Percentiles rank a stretch among this genome's conserved stretches.
Conservation (phyloP, 2,329 filamentous ascomycete species). For the Cryphonectria radicalis region DNA sequence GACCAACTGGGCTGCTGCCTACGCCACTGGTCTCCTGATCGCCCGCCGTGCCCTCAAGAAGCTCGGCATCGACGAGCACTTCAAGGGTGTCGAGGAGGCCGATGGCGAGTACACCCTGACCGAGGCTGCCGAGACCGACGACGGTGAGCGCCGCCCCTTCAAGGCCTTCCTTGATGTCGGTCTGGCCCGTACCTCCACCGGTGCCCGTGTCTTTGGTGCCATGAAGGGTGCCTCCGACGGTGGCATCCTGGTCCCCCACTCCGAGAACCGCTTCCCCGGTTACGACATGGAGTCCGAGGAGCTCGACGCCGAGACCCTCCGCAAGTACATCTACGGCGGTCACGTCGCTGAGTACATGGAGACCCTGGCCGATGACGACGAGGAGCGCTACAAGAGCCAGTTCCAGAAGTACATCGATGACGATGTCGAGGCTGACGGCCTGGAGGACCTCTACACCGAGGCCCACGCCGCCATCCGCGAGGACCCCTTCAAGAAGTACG, state of each 20-base stretch:
- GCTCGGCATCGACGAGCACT: constrained; percentile 91
- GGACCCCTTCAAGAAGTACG: constrained; percentile 95
- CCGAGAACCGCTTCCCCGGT: constrained; percentile 99
- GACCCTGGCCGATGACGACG: constrained; percentile 97
- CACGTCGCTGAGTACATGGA: constrained; percentile 99
- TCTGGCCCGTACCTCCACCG: constrained; percentile 94
- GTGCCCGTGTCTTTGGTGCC: constrained; percentile 98
- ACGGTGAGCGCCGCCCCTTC: constrained; percentile 96
- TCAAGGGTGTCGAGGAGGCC: constrained; percentile 94
- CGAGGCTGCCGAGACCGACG: constrained; percentile 88
- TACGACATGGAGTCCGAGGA: constrained; percentile 98
- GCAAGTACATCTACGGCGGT: constrained; percentile 98
- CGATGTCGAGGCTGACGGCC: constrained; percentile 91
- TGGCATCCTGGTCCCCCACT: constrained; percentile 96
- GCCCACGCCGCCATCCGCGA: constrained; percentile 96
- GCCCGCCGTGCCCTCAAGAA: constrained; percentile 97
- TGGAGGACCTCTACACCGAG: constrained; percentile 95
- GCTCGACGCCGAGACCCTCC: constrained; percentile 93
- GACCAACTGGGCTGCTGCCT: constrained; percentile 99
- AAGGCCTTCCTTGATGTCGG: constrained; percentile 99
- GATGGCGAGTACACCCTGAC: constrained; percentile 96
- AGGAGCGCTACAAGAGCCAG: constrained; percentile 99
- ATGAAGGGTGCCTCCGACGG: constrained; percentile 99
- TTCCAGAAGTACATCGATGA: constrained; percentile 98
- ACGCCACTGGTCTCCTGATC: constrained; percentile 94